Base-by-base conservation (phyloP, 345 rosid species). In the Pugionium dolabratum region DNA sequence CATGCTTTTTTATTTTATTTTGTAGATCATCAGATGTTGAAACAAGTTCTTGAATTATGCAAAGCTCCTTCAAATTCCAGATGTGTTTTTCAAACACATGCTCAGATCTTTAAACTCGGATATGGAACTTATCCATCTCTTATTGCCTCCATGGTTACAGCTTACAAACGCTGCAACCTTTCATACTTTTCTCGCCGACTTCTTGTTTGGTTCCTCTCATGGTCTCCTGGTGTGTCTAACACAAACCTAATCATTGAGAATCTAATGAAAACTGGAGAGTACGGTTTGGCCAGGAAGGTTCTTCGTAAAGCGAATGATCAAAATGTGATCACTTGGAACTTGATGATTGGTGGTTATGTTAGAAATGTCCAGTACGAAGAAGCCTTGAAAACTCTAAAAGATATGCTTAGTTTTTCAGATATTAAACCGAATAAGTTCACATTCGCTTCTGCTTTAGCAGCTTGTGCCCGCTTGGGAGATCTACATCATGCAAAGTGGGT, bases 271-370 rank as follows among this genome's bases (percentile, higher is more conserved):
- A 45, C n/a, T 1, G 86, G 90, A 59, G 84, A 89, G 40, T 79
- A 60, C 59, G 79, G 66, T 57, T 59, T 81, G 35, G 96, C 95
- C 3, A 79, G 74, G 70, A 81, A 76, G 82, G 70, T 85, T 35
- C 85, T 91, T 36, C 50, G 62, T 36, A 78, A 75, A 66, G 79
- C 82, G 66, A 76, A 74, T 29, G 50, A 9, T 7, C 63, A 51
- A 40, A 86, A 92, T 80, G 86, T 83, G 53, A 82, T 85, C 30
- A 71, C 95, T 8, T 92, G 96, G 96, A 91, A 89, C 67, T 74
- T 90, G 31, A 77, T 91, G 84, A 85, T 91, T 9, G 80, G 86
- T 9, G 91, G 92, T 48, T 81, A 78, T 55, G 79, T 83, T 32
- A 84, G 73, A 52, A 87, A 89, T 59, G 71, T 66, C 1, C 79